phyloP scores from a whole-genome alignment of 2,329 filamentous ascomycete genomes.

The Arthrobotrys conoides region DNA sequence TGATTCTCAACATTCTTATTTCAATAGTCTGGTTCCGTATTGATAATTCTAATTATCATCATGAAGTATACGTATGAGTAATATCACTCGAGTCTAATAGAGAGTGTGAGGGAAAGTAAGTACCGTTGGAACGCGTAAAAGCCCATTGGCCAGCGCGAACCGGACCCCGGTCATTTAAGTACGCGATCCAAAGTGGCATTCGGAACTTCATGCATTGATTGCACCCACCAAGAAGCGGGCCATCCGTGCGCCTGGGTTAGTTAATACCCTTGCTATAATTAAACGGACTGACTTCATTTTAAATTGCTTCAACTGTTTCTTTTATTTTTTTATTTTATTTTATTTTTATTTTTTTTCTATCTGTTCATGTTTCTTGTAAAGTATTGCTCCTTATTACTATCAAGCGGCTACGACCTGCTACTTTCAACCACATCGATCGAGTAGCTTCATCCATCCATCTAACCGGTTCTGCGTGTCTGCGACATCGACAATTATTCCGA shows the following conservation, averaged over 20 bases:
- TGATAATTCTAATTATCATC: no score
- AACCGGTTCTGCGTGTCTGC: no score
- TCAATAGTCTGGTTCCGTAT: no score
- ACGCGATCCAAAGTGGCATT: not conserved
- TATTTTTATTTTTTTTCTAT: constrained; percentile 10
- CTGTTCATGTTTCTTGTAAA: no score
- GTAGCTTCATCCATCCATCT: no score
- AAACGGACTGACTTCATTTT: not conserved
- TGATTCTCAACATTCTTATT: not conserved
- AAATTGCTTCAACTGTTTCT: constrained; percentile 4
- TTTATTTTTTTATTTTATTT: not conserved
- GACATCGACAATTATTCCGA: no score
- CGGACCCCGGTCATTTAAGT: not conserved
- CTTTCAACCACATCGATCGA: not conserved
- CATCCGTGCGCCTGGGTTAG: constrained; percentile 25
- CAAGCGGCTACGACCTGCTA: not conserved
- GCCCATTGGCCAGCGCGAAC: constrained; percentile 5
- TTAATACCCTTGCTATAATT: not conserved
- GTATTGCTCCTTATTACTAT: not conserved
- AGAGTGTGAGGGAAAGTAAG: no score
- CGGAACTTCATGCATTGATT: not conserved
- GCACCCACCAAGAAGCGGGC: constrained; percentile 15
- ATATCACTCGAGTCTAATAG: no score
- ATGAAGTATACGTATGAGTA: no score
- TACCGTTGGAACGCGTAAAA: not conserved